Conservation (phyloP, 192 early-diverging fungal genomes). For the Rhizophagus clarus region DNA sequence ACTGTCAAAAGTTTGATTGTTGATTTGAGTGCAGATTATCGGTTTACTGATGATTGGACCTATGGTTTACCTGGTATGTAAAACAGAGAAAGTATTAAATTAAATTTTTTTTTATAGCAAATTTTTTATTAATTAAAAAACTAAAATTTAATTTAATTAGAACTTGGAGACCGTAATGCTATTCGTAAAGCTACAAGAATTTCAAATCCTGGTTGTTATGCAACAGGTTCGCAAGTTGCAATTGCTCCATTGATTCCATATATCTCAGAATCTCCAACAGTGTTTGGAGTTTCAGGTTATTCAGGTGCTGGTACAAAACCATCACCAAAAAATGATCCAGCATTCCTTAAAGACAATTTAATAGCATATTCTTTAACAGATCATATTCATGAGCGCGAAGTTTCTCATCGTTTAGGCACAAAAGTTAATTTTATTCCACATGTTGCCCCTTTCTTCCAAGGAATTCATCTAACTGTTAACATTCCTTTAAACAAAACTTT, state of each 20-base stretch:
- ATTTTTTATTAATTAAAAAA: background rate
- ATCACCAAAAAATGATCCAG: slow-evolving; percentile 92
- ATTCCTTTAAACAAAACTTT: slow-evolving; percentile 81
- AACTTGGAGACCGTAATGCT: slow-evolving; percentile 69
- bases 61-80: slow-evolving; percentile 76
- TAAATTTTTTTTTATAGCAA: no score
- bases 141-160: slow-evolving; percentile 35
- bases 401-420: slow-evolving; percentile 70
- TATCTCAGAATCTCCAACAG: slow-evolving; percentile 65
- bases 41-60: slow-evolving; percentile 85
- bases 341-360: slow-evolving; percentile 84
- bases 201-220: slow-evolving; percentile 98
- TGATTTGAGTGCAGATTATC: slow-evolving; percentile 93
- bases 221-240: slow-evolving; percentile 92
- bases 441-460: slow-evolving; percentile 92
- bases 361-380: slow-evolving; percentile 90
- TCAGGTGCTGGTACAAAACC: slow-evolving; percentile 98
- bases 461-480: slow-evolving; percentile 87
- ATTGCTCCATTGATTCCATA: slow-evolving; percentile 81
- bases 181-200: slow-evolving; percentile 69
- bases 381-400: slow-evolving; percentile 97
- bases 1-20: slow-evolving; percentile 62
- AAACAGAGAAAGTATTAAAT: background rate
- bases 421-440: slow-evolving; percentile 86
- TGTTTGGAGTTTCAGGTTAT: slow-evolving; percentile 97